Percentiles rank a stretch among this genome's conserved stretches.
Evolutionary conservation across 2,329 filamentous ascomycete species (phyloP).

Genomic region (Endocalyx cinctus): DNA sequence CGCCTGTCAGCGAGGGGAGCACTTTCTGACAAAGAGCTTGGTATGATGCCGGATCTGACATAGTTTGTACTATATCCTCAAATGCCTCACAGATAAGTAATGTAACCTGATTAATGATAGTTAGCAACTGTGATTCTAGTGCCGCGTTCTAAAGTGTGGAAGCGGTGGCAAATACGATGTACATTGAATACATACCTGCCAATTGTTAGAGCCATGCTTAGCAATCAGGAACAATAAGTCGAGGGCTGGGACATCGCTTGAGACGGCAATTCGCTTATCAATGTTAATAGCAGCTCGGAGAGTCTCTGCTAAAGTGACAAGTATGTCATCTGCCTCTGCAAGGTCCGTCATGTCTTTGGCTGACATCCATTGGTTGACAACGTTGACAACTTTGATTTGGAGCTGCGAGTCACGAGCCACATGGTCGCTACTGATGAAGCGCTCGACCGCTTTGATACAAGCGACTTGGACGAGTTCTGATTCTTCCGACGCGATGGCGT

Average conservation of each 20-base stretch:
- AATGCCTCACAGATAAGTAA: constrained; percentile 87
- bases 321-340: constrained; percentile 83
- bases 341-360: constrained; percentile 78
- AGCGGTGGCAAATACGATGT: no score
- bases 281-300: constrained; percentile 78
- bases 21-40: constrained; percentile 78
- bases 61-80: constrained; percentile 72
- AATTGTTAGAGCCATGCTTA: constrained; percentile 82
- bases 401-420: constrained; percentile 52
- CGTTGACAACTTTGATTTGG: constrained; percentile 44
- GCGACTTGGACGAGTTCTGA: constrained; percentile 90
- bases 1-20: constrained; percentile 79
- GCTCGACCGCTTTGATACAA: constrained; percentile 81
- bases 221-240: constrained; percentile 85
- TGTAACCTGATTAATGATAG: constrained; percentile 46
- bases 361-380: constrained; percentile 69
- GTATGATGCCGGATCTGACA: constrained; percentile 67
- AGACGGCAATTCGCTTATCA: constrained; percentile 69
- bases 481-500: constrained; percentile 68
- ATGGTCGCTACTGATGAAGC: constrained; percentile 51
- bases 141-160: no score
- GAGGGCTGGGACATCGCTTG: constrained; percentile 67
- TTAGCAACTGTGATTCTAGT: constrained; percentile 6
- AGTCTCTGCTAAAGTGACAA: constrained; percentile 85
- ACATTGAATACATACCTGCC: constrained; percentile 50